Base-by-base conservation (phyloP, 768 basidiomycete genomes). In the Boletus fagicola region DNA sequence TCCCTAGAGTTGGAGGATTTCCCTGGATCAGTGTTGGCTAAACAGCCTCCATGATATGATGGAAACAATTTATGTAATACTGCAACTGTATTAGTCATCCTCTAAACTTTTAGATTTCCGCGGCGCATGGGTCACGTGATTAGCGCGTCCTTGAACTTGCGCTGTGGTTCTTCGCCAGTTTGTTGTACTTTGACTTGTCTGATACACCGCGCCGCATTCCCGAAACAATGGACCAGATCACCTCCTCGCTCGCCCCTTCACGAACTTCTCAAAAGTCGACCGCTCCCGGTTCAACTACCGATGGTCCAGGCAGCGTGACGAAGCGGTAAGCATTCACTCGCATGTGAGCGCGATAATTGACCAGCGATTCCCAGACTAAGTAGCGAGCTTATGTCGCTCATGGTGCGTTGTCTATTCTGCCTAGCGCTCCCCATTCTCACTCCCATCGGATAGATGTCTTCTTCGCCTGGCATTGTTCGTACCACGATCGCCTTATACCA, bases 371-470 rank as follows among this genome's bases (percentile, higher is more conserved):
- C 12, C 55, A 89, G 92, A 50, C 79, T 94, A 60, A 83, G 84
- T 63, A 92, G 80, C 65, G 92, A 94, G 75, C 81, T 94, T 26
- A 93, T 94, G 92, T 85, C 86, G 22, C 77, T 94, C 54, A 91
- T 94, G 92, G 92, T 91, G 57, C 61, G 86, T 62, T 58, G 80
- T 58, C 24, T 44, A 20, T 35, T 16, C 22, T 31, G 33, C 49
- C 53, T 52, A 47, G 22, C 51, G 31, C 31, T 44, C 46, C 7
- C 22, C 3, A 2, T 40, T 35, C 58, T 57, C 49, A 66, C 39
- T 63, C n/a, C 49, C 52, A 36, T 51, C 30, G 39, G 15, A 62
- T 57, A 93, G 91, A 92, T 92, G 90, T 88, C 90, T 56, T 83
- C 88, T 43, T 89, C 90, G n/a, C 87, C 90, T 46, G 92, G 90